phyloP scores from a whole-genome alignment of 140 eudicot species.

The Ambrosia hybrid region DNA sequence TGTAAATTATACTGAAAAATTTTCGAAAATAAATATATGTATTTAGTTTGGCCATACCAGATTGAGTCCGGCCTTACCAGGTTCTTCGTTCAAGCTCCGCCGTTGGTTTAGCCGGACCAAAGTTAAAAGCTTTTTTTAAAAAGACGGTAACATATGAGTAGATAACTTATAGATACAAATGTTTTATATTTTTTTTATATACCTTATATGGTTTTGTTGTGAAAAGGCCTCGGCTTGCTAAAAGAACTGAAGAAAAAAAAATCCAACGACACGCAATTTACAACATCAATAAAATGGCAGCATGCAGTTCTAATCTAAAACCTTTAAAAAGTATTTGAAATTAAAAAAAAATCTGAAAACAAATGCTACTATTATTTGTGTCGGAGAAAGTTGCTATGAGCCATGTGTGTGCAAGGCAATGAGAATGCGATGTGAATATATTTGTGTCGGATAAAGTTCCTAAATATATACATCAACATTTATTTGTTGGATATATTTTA shows the following conservation, averaged over 20 bases:
- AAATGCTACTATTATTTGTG: neutral
- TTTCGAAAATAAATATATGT: no score
- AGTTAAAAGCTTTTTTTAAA: no score
- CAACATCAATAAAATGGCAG: constrained; percentile 2
- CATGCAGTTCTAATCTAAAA: neutral
- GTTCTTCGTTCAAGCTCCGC: no score
- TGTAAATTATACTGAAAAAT: no score
- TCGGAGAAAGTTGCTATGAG: constrained; percentile 28
- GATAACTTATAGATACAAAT: no score
- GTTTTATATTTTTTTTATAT: no score
- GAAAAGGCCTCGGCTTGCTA: no score
- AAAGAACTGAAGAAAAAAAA: neutral
- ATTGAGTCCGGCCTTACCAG: no score
- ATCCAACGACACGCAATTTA: neutral
- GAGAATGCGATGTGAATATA: constrained; percentile 13
- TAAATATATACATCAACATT: constrained; percentile 12
- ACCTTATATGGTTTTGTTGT: no score
- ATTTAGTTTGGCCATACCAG: no score
- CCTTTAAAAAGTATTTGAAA: neutral
- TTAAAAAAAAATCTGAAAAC: neutral
- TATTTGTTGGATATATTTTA: constrained; percentile 18
- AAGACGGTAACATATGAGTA: no score
- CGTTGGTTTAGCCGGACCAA: no score
- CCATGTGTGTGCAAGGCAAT: constrained; percentile 32
- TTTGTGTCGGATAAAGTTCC: neutral